Percentiles rank a stretch among this genome's conserved stretches.
Conservation (phyloP, 1,139 yeast genomes). For the Sugiyamaella castrensis region DNA sequence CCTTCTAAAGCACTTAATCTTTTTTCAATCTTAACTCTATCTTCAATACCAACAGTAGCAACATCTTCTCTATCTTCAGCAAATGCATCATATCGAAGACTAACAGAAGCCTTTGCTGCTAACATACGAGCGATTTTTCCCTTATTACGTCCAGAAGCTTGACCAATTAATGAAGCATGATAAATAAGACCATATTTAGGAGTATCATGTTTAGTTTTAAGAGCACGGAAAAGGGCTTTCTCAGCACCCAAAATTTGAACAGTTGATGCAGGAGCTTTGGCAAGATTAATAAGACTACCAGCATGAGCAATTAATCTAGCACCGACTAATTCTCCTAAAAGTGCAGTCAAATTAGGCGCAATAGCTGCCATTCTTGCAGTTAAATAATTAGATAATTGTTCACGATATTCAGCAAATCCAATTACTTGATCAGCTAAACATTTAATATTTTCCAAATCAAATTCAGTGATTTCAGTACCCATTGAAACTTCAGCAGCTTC, state of each 20-base stretch:
- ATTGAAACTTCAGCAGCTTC: conserved; percentile 96
- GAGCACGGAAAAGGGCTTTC: conserved; percentile 97
- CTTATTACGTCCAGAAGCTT: conserved; percentile 95
- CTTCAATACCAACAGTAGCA: conserved; percentile 89
- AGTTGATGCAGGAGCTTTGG: conserved; percentile 98
- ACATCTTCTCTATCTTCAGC: conserved; percentile 91
- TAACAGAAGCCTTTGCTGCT: conserved; percentile 98
- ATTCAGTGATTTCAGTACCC: conserved; percentile 96
- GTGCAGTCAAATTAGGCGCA: conserved; percentile 94
- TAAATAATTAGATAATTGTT: conserved; percentile 82
- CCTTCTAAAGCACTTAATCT: conserved; percentile 96
- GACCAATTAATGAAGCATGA: conserved; percentile 97
- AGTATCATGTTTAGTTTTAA: conserved; percentile 96
- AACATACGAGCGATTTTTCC: conserved; percentile 98
- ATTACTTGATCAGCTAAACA: conserved; percentile 93
- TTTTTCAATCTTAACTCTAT: conserved; percentile 89
- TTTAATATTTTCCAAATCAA: conserved; percentile 79
- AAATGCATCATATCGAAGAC: conserved; percentile 92
- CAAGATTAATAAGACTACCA: conserved; percentile 88
- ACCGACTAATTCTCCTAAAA: conserved; percentile 97
- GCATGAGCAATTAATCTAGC: conserved; percentile 98
- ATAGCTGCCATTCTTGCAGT: conserved; percentile 95
- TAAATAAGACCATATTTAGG: conserved; percentile 97
- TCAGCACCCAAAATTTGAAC: conserved; percentile 99
- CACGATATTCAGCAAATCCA: conserved; percentile 92